phyloP scores from a whole-genome alignment of 495 filamentous ascomycete genomes.

The Neurospora cerealis region DNA sequence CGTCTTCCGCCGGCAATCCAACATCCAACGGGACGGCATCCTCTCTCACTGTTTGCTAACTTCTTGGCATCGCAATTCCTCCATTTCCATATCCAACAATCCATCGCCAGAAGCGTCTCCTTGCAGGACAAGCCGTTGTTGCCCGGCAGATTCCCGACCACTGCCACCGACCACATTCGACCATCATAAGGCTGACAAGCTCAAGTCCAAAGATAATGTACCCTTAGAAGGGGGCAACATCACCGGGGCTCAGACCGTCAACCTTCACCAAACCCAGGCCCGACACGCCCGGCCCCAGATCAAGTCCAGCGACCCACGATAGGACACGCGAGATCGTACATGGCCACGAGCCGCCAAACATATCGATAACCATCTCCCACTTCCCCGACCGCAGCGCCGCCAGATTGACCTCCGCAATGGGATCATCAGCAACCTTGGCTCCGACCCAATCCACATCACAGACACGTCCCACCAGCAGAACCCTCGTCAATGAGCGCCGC shows the following conservation, averaged over 20 bases:
- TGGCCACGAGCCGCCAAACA: not conserved
- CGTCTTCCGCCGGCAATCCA: not conserved
- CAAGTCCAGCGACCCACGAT: not conserved
- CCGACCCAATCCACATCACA: not conserved
- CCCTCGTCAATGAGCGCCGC: constrained; percentile 29
- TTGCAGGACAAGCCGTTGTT: not conserved
- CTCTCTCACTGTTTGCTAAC: not conserved
- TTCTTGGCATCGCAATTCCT: not conserved
- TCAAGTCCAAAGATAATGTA: not conserved
- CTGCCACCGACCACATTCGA: not conserved
- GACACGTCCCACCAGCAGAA: constrained; percentile 26
- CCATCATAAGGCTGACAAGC: not conserved
- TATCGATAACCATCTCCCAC: not conserved
- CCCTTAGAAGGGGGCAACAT: not conserved
- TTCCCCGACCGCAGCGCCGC: not conserved
- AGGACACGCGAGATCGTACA: not conserved
- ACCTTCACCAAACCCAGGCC: not conserved
- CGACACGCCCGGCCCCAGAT: not conserved
- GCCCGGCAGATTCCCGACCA: not conserved
- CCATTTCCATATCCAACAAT: not conserved
- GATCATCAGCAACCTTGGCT: not conserved
- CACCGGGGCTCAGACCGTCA: not conserved
- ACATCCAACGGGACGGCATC: not conserved
- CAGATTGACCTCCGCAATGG: not conserved
- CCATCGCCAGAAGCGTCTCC: not conserved